These are phyloP conservation scores for Botrytis galanthina DNA, from an alignment of 2,329 filamentous ascomycete genomes.

Conservation along the genomic window DNA sequence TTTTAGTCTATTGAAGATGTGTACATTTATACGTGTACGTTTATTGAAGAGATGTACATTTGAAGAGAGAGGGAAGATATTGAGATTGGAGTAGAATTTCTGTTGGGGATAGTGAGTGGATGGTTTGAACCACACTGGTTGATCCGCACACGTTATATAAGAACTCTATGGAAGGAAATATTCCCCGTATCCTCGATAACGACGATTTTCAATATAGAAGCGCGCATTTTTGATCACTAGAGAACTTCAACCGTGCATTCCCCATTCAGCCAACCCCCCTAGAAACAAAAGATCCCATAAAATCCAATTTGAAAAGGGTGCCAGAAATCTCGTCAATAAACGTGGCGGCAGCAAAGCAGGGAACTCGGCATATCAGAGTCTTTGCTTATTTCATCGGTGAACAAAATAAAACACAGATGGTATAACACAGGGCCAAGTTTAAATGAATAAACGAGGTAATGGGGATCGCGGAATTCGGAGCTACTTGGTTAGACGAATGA, in stretches of 20 bases:
- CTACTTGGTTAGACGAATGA: background rate
- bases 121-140: background rate
- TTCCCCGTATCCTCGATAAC: background rate
- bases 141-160: background rate
- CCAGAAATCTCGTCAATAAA: background rate
- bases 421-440: background rate
- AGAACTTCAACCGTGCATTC: background rate
- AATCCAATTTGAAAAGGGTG: background rate
- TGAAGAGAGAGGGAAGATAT: background rate
- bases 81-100: background rate
- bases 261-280: background rate
- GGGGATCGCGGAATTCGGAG: background rate
- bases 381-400: background rate
- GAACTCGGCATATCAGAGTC: background rate
- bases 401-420: fast-evolving
- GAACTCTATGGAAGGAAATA: background rate
- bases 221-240: fast-evolving
- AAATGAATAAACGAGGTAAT: background rate
- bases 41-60: background rate
- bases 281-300: background rate
- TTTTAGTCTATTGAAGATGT: background rate
- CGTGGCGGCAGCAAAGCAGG: background rate
- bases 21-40: background rate
- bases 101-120: background rate
- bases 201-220: background rate